Conservation (phyloP, 495 filamentous ascomycete species). For the Hypoxylon rickii region DNA sequence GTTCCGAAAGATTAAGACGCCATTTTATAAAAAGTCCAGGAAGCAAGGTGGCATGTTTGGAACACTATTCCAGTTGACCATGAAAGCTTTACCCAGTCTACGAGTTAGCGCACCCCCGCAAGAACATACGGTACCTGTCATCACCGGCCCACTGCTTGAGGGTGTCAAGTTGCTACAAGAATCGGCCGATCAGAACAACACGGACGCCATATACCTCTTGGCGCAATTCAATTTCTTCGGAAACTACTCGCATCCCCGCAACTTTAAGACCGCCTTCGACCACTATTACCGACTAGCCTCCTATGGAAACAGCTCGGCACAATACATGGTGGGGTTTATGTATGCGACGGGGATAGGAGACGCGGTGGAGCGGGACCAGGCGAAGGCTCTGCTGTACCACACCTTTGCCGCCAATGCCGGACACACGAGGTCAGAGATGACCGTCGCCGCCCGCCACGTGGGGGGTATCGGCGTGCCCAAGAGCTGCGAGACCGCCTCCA, state of each 20-base stretch:
- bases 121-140: constrained; percentile 27
- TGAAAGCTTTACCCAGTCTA: constrained; percentile 50
- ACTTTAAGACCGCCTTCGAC: constrained; percentile 80
- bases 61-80: constrained; percentile 40
- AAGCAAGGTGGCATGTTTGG: constrained; percentile 46
- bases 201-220: constrained; percentile 87
- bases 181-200: constrained; percentile 74
- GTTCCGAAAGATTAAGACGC: constrained; percentile 48
- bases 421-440: constrained; percentile 90
- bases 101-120: constrained; percentile 47
- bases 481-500: constrained; percentile 81
- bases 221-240: constrained; percentile 97
- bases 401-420: constrained; percentile 89
- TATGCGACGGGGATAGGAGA: constrained; percentile 90
- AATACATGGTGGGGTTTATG: constrained; percentile 95
- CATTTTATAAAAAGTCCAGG: constrained; percentile 40
- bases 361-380: constrained; percentile 84
- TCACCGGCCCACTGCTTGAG: constrained; percentile 50
- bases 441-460: constrained; percentile 83
- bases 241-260: constrained; percentile 85
- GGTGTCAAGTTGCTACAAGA: constrained; percentile 76
- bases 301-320: constrained; percentile 85
- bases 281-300: constrained; percentile 80
- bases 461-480: constrained; percentile 82
- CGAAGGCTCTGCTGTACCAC: constrained; percentile 89